phyloP scores from a whole-genome alignment of 164 flowering plant genomes.

The Vitis cinerea region DNA sequence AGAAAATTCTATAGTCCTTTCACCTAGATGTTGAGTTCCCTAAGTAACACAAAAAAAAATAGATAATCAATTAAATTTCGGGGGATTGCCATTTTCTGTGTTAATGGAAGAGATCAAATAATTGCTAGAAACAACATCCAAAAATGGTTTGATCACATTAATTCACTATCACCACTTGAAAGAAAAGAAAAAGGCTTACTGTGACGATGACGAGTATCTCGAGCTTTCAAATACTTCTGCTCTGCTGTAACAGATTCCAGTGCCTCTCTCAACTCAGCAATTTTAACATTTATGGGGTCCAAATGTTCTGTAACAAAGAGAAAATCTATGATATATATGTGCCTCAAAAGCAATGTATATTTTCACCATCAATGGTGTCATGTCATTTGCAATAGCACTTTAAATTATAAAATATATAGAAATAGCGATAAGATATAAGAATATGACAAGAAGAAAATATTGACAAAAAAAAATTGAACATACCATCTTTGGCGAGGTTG shows the following conservation, averaged over 20 bases:
- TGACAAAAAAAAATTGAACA: slow-evolving; percentile 18
- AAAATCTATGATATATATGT: background rate
- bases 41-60: too few relatives aligned
- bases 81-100: too few relatives aligned
- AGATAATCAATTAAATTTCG: too few relatives aligned
- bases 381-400: too few relatives aligned
- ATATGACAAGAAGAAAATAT: background rate
- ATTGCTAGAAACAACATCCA: too few relatives aligned
- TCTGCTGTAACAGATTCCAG: slow-evolving; percentile 91
- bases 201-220: slow-evolving; percentile 90
- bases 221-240: slow-evolving; percentile 90
- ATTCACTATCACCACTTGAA: background rate
- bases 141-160: too few relatives aligned
- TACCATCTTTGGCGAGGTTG: slow-evolving; percentile 97
- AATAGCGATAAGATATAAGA: background rate
- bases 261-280: slow-evolving; percentile 91
- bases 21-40: too few relatives aligned
- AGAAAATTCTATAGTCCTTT: too few relatives aligned
- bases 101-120: too few relatives aligned
- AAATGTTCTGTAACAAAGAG: slow-evolving; percentile 66
- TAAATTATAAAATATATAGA: background rate
- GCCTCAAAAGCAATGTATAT: background rate
- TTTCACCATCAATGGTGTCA: background rate
- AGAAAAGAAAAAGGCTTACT: slow-evolving; percentile 52
- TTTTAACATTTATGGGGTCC: slow-evolving; percentile 90